Evolutionary conservation across 202 grass and related monocot genomes (phyloP).

Genomic region (Dendrocalamus latiflorus): DNA sequence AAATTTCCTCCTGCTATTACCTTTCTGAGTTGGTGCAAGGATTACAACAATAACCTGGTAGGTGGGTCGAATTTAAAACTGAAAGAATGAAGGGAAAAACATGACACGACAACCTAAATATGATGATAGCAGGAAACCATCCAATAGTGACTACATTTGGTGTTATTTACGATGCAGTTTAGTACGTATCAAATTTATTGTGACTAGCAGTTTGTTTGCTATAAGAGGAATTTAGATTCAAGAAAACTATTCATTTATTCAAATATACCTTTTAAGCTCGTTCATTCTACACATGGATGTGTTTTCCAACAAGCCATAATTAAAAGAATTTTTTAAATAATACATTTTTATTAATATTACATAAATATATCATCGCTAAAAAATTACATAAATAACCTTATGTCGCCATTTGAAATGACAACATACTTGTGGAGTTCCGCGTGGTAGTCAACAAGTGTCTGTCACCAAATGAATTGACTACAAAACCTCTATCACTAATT

Average conservation of each 20-base stretch:
- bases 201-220: background rate
- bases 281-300: background rate
- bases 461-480: too few species aligned
- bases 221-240: background rate
- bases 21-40: background rate
- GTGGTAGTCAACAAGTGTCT: too few species aligned
- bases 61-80: background rate
- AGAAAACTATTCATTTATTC: background rate
- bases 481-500: too few species aligned
- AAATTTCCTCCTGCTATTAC: slow-evolving; percentile 4
- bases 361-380: too few species aligned
- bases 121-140: background rate
- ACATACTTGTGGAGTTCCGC: too few species aligned
- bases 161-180: background rate
- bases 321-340: too few species aligned
- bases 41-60: background rate
- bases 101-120: background rate
- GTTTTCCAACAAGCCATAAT: background rate
- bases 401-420: too few species aligned
- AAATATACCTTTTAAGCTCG: background rate
- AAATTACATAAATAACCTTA: too few species aligned
- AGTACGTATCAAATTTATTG: background rate
- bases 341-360: too few species aligned
- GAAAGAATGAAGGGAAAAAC: background rate
- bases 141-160: background rate